Base-by-base conservation (phyloP, 1,139 yeast genomes). In the Suzukiozyma palmioleophila region DNA sequence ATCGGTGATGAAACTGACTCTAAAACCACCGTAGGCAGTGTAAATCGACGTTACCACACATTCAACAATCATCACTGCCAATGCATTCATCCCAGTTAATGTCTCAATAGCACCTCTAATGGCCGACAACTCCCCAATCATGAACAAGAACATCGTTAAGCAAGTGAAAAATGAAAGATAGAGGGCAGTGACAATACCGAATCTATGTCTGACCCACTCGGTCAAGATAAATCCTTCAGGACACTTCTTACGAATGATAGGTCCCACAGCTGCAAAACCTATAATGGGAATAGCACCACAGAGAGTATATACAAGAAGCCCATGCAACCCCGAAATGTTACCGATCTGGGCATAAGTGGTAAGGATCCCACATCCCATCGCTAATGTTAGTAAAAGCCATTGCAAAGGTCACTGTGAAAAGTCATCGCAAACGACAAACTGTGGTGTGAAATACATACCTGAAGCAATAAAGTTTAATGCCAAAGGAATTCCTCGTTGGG, bases 201-300 rank as follows among this genome's bases (percentile, higher is more conserved):
- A 90, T 46, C 97, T 70, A 33, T 77, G 79, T 54, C 87, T 75
- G 11, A 87, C 94, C 97, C 97, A 90, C 57, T 89, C 96, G n/a
- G 96, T 87, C 48, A 90, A 68, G 32, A 90, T 88, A 57, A 90
- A 90, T 4, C 97, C 97, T 8, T 85, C 80, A 0, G 97, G 97
- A 53, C 96, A 86, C 49, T 76, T 76, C 44, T 68, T 75, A 49
- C 96, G 72, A 45, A 90, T 83, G 10, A 80, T 58, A 0, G 97
- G 97, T 0, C 97, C 97, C 42, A 86, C 65, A 39, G 77, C 72
- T 1, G 95, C 89, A 66, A 90, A 90, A 14, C 88, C 64, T 46
- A 86, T 67, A 62, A 90, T 81, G 3, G 97, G 97, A 37, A 89
- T 59, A 1, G 96, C 81, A 26, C 96, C 94, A 28, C 84, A 66